Evolutionary conservation across 1,284 basidiomycete genomes (phyloP).

Genomic region (Tilletia indica): DNA sequence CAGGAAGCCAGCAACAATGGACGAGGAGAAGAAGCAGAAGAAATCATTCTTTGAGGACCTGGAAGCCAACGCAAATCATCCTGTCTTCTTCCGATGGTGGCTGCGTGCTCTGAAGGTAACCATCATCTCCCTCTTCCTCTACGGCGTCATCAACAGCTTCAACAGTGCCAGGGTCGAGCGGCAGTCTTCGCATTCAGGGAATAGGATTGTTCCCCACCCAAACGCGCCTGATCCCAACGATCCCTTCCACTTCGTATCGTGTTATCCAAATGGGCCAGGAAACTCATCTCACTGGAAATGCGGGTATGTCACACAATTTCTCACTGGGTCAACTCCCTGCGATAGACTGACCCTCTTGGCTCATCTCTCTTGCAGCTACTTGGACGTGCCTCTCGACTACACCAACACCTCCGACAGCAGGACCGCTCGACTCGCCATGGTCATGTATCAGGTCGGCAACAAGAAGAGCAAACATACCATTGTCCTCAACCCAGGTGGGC

Average conservation of each 20-base stretch:
- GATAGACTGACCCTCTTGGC: not conserved
- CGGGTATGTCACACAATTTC: not conserved
- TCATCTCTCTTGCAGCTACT: constrained; percentile 23
- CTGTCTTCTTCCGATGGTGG: no score
- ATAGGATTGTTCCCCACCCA: not conserved
- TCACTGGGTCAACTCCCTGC: not conserved
- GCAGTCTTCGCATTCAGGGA: no score
- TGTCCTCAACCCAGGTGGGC: constrained; percentile 35
- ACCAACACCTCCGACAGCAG: constrained; percentile 28
- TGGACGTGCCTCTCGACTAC: constrained; percentile 39
- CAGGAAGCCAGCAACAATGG: no score
- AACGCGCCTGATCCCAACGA: not conserved
- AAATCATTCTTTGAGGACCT: no score
- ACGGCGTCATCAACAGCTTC: no score
- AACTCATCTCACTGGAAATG: constrained; percentile 1
- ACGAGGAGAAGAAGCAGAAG: no score
- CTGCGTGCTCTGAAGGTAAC: no score
- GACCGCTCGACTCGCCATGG: constrained; percentile 26
- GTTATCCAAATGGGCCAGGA: not conserved
- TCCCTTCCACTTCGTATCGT: not conserved
- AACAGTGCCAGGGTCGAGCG: no score
- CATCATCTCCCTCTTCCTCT: no score
- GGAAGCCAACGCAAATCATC: no score
- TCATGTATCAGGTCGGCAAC: constrained; percentile 22
- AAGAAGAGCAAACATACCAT: constrained; percentile 18